Conservation (phyloP, 306 rosid genomes). For the Fragaria vesca region DNA sequence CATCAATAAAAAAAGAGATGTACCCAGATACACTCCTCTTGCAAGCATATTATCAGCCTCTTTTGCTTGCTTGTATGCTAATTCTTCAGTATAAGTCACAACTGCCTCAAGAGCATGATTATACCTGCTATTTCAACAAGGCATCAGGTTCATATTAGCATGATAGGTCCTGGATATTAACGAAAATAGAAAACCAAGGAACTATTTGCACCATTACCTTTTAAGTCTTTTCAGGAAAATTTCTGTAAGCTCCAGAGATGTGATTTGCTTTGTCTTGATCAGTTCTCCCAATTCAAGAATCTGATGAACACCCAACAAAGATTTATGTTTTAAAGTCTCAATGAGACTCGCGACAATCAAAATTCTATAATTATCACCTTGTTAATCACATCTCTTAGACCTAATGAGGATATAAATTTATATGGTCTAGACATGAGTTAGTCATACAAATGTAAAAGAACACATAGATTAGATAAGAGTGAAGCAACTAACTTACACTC, state of each 20-base stretch:
- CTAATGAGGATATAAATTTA: too few relatives aligned
- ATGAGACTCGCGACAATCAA: background rate
- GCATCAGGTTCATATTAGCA: background rate
- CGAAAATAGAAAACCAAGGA: background rate
- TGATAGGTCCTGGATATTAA: background rate
- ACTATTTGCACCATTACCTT: slow-evolving; percentile 39
- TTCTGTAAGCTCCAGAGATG: slow-evolving; percentile 66
- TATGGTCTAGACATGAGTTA: background rate
- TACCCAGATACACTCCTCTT: slow-evolving; percentile 70
- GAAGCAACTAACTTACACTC: slow-evolving; percentile 45
- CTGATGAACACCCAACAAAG: slow-evolving; percentile 29
- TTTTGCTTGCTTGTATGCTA: slow-evolving; percentile 74
- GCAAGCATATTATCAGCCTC: slow-evolving; percentile 70
- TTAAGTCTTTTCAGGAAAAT: slow-evolving; percentile 68
- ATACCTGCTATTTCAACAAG: slow-evolving; percentile 45
- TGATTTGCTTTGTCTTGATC: slow-evolving; percentile 63
- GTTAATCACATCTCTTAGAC: background rate
- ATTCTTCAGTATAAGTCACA: slow-evolving; percentile 66
- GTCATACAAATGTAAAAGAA: too few relatives aligned
- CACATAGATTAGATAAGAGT: background rate
- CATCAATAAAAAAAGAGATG: slow-evolving; percentile 6
- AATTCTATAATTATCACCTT: background rate
- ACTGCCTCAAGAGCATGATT: slow-evolving; percentile 66
- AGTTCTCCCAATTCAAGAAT: slow-evolving; percentile 76
- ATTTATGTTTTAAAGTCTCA: background rate